Conservation (phyloP, 805 yeast species). For the Naumovozyma dairenensis region DNA sequence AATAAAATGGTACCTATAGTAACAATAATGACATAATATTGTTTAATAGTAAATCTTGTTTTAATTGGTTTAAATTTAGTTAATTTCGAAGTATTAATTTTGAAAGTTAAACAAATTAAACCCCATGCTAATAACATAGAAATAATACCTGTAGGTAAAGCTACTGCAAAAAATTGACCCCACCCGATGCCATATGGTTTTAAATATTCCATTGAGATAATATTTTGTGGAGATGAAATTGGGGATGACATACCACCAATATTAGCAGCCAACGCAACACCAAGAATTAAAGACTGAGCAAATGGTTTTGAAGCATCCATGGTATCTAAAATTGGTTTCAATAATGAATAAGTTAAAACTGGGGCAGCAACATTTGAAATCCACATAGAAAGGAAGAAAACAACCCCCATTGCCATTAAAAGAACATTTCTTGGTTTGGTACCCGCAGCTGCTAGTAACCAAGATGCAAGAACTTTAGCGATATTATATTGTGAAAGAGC, state of each 20-base stretch:
- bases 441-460: conserved; percentile 69
- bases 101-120: conserved; percentile 47
- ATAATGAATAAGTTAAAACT: conserved; percentile 76
- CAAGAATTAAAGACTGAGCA: conserved; percentile 75
- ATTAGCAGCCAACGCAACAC: conserved; percentile 86
- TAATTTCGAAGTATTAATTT: conserved; percentile 39
- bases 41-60: conserved; percentile 60
- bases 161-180: conserved; percentile 88
- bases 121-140: conserved; percentile 62
- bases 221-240: conserved; percentile 92
- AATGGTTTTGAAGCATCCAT: conserved; percentile 69
- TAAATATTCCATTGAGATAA: conserved; percentile 79
- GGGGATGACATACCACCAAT: conserved; percentile 97
- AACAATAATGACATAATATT: conserved; percentile 65
- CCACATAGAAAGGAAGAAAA: conserved; percentile 86
- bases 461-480: conserved; percentile 84
- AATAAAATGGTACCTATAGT: conserved; percentile 63
- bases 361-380: conserved; percentile 96
- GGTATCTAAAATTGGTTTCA: conserved; percentile 76
- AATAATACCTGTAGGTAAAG: conserved; percentile 68
- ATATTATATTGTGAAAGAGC: conserved; percentile 84
- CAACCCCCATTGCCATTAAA: conserved; percentile 72
- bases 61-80: conserved; percentile 40
- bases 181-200: conserved; percentile 56
- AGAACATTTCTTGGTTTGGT: conserved; percentile 70